These are phyloP conservation scores for Verticillium isaacii DNA, from an alignment of 2,329 filamentous ascomycete species.

Conservation along the genomic window DNA sequence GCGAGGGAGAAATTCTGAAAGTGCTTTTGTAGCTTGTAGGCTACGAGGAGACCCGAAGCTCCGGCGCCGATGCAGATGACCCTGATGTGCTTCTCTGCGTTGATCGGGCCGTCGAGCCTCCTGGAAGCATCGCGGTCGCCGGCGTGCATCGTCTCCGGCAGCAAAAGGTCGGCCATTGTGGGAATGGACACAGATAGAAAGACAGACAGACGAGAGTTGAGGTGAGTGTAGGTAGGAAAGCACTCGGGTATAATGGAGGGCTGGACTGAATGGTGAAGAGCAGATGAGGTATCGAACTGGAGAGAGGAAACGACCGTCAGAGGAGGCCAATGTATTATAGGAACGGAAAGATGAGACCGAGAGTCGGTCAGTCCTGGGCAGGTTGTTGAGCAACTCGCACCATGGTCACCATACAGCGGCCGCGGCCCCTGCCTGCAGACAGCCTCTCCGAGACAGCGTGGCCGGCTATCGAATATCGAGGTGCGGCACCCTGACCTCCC, in stretches of 20 bases:
- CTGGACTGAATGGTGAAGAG: not conserved
- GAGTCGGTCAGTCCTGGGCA: not conserved
- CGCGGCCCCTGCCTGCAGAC: not conserved
- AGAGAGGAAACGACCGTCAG: not conserved
- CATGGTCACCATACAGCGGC: not conserved
- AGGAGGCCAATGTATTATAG: not conserved
- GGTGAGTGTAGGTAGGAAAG: not conserved
- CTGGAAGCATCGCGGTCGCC: conserved; percentile 2
- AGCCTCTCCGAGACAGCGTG: not conserved
- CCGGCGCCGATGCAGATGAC: conserved; percentile 42
- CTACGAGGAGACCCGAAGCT: conserved; percentile 39
- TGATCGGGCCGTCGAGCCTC: conserved; percentile 5
- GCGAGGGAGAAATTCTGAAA: conserved; percentile 32
- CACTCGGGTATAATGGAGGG: not conserved
- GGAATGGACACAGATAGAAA: too few relatives aligned
- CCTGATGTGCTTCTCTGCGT: conserved; percentile 7
- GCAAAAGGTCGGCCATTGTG: conserved; percentile 6
- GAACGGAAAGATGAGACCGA: not conserved
- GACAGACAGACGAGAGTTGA: not conserved
- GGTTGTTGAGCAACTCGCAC: not conserved
- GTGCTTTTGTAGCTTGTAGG: conserved; percentile 40
- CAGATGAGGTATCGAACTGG: not conserved
- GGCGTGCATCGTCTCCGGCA: not conserved
- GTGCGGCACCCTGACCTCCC: not conserved
- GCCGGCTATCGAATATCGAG: not conserved